Percentiles rank a stretch among this genome's conserved stretches.
Evolutionary conservation across 2,329 filamentous ascomycete species (phyloP).

Genomic region (Tolypocladium tundrense): DNA sequence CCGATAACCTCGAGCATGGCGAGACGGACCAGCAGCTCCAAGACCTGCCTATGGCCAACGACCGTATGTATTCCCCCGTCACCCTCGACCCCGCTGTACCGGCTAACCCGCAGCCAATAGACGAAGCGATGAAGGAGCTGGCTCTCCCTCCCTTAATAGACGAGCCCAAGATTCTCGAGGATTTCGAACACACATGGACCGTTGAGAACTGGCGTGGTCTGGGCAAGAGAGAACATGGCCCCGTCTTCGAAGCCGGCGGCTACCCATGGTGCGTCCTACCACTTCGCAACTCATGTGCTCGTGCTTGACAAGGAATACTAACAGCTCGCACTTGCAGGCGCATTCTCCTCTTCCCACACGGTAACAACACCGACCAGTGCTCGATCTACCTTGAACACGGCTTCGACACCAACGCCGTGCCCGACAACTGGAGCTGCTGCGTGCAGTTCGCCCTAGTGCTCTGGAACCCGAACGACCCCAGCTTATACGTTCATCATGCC

Average conservation of each 20-base stretch:
- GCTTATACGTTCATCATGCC: constrained; percentile 65
- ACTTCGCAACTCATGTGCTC: neutral
- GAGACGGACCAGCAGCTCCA: constrained; percentile 35
- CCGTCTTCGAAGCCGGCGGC: constrained; percentile 75
- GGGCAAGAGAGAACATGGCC: constrained; percentile 75
- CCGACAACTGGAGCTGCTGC: constrained; percentile 93
- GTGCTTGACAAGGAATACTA: neutral
- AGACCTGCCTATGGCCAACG: constrained; percentile 38
- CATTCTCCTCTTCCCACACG: constrained; percentile 88
- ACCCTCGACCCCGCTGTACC: neutral
- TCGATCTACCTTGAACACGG: constrained; percentile 97
- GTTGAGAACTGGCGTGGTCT: constrained; percentile 74
- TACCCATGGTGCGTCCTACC: constrained; percentile 62
- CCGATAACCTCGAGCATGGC: constrained; percentile 36
- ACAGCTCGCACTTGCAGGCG: constrained; percentile 45
- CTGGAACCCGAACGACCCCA: constrained; percentile 91
- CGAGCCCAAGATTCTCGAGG: constrained; percentile 70
- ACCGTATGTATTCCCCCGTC: constrained; percentile 32
- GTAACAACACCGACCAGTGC: constrained; percentile 86
- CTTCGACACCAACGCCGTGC: constrained; percentile 63
- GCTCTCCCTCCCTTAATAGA: constrained; percentile 62
- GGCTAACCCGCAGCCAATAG: constrained; percentile 27
- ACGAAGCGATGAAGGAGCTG: constrained; percentile 75
- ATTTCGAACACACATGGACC: constrained; percentile 73
- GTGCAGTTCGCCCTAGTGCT: constrained; percentile 91